Evolutionary conservation across 2,329 filamentous ascomycete species (phyloP).

Genomic region (Neodidymelliopsis sp.): DNA sequence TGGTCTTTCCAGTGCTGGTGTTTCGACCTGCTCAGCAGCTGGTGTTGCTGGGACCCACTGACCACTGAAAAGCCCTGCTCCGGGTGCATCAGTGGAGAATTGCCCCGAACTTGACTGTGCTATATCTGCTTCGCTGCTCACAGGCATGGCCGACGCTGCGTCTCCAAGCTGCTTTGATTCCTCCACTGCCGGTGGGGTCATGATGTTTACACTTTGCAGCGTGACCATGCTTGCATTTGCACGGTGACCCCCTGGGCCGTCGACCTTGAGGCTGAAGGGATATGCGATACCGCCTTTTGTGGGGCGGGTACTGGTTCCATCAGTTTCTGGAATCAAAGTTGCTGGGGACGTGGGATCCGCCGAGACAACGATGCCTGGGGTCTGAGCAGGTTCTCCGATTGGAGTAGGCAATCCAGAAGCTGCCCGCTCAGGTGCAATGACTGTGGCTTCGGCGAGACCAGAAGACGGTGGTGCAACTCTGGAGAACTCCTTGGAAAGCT

Average conservation of each 20-base stretch:
- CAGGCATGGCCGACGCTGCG: conserved; percentile 3
- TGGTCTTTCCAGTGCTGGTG: conserved; percentile 29
- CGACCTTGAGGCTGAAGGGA: conserved; percentile 72
- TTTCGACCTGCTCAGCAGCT: conserved; percentile 8
- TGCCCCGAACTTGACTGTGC: conserved; percentile 40
- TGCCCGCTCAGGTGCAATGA: conserved; percentile 38
- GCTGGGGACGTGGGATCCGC: conserved; percentile 35
- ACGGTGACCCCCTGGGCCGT: conserved; percentile 46
- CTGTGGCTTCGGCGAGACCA: conserved; percentile 38
- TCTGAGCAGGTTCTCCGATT: conserved; percentile 14
- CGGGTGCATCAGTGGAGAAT: conserved; percentile 60
- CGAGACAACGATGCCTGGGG: conserved; percentile 31
- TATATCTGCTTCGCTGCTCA: conserved; percentile 16
- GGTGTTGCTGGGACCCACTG: conserved; percentile 16
- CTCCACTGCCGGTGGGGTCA: conserved; percentile 29
- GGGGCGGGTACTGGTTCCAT: conserved; percentile 67
- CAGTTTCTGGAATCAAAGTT: conserved; percentile 56
- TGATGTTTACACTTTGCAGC: conserved; percentile 53
- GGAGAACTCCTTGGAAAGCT: conserved; percentile 9
- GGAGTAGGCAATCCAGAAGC: conserved; percentile 32
- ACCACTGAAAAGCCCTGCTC: conserved; percentile 26
- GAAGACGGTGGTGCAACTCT: conserved; percentile 30
- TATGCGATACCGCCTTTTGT: conserved; percentile 74
- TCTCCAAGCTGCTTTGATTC: conserved; percentile 20
- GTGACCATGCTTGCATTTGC: conserved; percentile 76